Evolutionary conservation across 2,329 filamentous ascomycete genomes (phyloP).

Genomic region (Alternaria infectoria): DNA sequence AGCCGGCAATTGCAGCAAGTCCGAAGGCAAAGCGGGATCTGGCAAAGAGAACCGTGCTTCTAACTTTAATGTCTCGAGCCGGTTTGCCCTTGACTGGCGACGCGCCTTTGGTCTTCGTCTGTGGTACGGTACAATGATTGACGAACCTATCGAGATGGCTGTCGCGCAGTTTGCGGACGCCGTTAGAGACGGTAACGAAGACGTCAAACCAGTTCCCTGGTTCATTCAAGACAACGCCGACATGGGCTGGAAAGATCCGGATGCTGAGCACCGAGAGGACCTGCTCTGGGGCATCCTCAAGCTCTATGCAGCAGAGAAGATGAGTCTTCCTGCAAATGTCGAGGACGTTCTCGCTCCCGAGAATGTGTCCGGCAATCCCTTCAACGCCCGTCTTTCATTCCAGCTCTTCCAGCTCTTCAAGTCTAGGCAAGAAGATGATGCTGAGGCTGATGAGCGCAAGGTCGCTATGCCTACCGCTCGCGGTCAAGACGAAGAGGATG

Average conservation of each 20-base stretch:
- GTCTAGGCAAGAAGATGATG: conserved; percentile 35
- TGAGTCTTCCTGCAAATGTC: conserved; percentile 54
- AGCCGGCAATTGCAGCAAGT: conserved; percentile 83
- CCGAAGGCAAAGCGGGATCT: conserved; percentile 75
- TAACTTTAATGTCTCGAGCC: conserved; percentile 80
- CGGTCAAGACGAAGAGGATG: conserved; percentile 15
- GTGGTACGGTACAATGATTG: conserved; percentile 79
- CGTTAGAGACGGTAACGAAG: conserved; percentile 71
- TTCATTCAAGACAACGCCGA: conserved; percentile 67
- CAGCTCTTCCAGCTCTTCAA: conserved; percentile 72
- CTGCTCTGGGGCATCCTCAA: conserved; percentile 87
- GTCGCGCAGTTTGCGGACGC: conserved; percentile 77
- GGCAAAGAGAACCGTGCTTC: conserved; percentile 80
- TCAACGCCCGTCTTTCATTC: conserved; percentile 81
- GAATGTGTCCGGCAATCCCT: conserved; percentile 74
- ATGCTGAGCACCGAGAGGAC: conserved; percentile 70
- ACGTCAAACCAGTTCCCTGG: conserved; percentile 72
- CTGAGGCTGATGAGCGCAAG: conserved; percentile 34
- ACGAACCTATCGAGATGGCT: conserved; percentile 74
- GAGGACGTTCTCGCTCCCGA: conserved; percentile 77
- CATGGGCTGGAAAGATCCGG: conserved; percentile 66
- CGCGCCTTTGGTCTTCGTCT: conserved; percentile 90
- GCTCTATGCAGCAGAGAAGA: conserved; percentile 71
- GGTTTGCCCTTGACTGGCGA: conserved; percentile 89
- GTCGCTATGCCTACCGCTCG: conserved; percentile 42